Base-by-base conservation (phyloP, 139 green algal species). In the Nannochloris sp. region DNA sequence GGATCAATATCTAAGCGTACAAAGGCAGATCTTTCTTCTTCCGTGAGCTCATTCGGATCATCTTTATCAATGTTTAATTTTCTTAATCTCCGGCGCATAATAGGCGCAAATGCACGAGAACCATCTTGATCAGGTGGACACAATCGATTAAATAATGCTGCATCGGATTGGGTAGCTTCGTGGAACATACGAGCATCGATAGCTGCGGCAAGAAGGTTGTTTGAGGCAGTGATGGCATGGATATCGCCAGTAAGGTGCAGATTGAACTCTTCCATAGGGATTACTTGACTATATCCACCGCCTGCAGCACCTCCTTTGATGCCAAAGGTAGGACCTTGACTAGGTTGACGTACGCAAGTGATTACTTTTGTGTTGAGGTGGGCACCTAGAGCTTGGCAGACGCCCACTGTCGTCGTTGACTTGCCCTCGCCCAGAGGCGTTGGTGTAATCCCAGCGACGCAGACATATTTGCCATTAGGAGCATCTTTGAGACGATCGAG, bases 161-260 rank as follows among this genome's bases (percentile, higher is more conserved):
- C 78, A 65, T 96, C 86, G 1, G 56, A 74, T 72, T 97, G 89
- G 0, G 89, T 90, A 32, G 61, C 48, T 80, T 99, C 94, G 64
- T 98, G 94, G 82, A 99, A 99, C 65, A 97, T 93, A 70, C 92
- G 87, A 23, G 87, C 77, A 65, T 98, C 94, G 24, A 99, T 92
- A 37, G 93, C 92, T 13, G 93, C 90, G 10, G 90, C 90, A 46
- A 98, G 76, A 53, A 99, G 89, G 83, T 99, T 98, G 81, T 96
- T 98, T 56, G 94, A 91, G 19, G 92, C 90, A 29, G 85, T 93
- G 78, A 98, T 96, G 66, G 93, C 91, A 77, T 98, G 93, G 70
- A 98, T 97, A 82, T 98, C 93, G 27, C 89, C 87, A 4, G 93
- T 99, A 35, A 97, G 65, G 76, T 98, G 93, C 70, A 98, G 88